Evolutionary conservation across 441 rosid genomes (phyloP).

Genomic region (Gossypium davidsonii): DNA sequence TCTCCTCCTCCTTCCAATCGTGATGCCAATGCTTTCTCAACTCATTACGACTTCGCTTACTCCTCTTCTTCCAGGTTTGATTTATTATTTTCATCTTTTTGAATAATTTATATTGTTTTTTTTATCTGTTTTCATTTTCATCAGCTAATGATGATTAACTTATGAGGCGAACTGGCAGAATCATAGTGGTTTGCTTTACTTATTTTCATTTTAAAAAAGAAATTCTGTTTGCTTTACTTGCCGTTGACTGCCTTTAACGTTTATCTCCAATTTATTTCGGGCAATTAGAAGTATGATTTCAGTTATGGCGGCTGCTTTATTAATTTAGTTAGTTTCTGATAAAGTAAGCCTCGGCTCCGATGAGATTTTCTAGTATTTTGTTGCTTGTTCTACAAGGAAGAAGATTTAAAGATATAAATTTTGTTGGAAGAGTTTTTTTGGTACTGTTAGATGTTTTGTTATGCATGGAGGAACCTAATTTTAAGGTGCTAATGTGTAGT

Average conservation of each 20-base stretch:
- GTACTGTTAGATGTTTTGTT: not conserved
- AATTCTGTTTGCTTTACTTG: not conserved
- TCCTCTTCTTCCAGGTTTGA: slow-evolving; percentile 66
- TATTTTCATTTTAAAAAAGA: slow-evolving; percentile 7
- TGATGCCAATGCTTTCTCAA: slow-evolving; percentile 35
- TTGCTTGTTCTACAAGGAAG: slow-evolving; percentile 4
- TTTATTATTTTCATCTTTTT: not conserved
- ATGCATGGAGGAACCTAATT: not conserved
- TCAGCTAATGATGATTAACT: slow-evolving; percentile 3
- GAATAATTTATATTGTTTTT: not conserved
- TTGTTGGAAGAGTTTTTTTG: slow-evolving; percentile 5
- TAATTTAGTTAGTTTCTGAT: not conserved
- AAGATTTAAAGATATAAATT: slow-evolving; percentile 5
- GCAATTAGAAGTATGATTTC: slow-evolving; percentile 15
- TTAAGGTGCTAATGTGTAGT: slow-evolving; percentile 4
- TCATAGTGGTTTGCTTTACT: slow-evolving; percentile 8
- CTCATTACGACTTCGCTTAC: slow-evolving; percentile 29
- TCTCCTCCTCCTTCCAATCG: slow-evolving; percentile 24
- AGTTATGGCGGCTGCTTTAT: not conserved
- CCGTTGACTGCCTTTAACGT: slow-evolving; percentile 24
- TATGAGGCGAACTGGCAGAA: slow-evolving; percentile 3
- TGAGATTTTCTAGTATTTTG: slow-evolving; percentile 4
- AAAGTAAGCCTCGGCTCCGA: not conserved
- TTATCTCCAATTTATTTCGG: slow-evolving; percentile 18
- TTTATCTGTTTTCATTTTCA: not conserved